A percentile compares a stretch with the other conserved stretches of the same genome.
These are phyloP conservation scores for Epichloe sibirici DNA, from an alignment of 2,329 filamentous ascomycete genomes.

Conservation along the genomic window DNA sequence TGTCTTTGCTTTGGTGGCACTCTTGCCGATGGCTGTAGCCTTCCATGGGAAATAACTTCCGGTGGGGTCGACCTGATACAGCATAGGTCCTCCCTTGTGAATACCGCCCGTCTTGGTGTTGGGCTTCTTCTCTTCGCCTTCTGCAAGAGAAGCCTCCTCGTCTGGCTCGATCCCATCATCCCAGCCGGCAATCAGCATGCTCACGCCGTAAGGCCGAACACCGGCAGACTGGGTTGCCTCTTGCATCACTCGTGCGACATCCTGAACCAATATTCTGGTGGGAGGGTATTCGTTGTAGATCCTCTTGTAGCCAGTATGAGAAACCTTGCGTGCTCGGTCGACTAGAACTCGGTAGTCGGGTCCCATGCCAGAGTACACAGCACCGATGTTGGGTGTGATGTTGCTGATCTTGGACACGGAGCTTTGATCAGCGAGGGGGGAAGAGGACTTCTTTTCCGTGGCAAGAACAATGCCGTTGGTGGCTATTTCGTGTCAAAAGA, in stretches of 20 bases:
- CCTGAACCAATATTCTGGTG: conserved; percentile 96
- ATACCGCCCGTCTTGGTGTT: conserved; percentile 89
- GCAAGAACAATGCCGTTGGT: conserved; percentile 98
- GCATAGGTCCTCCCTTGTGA: conserved; percentile 86
- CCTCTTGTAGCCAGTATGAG: conserved; percentile 96
- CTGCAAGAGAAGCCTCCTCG: conserved; percentile 42
- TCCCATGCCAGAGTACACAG: conserved; percentile 99
- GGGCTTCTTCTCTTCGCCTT: conserved; percentile 61
- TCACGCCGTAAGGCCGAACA: conserved; percentile 94
- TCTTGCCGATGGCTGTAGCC: conserved; percentile 97
- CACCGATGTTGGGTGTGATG: conserved; percentile 97
- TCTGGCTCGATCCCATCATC: conserved; percentile 93
- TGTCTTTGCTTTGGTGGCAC: conserved; percentile 94
- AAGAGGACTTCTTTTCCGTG: conserved; percentile 98
- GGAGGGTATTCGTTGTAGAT: conserved; percentile 99
- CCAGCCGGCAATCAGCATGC: conserved; percentile 90
- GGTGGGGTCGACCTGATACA: conserved; percentile 98
- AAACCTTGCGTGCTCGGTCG: conserved; percentile 95
- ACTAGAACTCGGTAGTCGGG: conserved; percentile 96
- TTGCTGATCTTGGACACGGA: conserved; percentile 95
- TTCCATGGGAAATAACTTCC: conserved; percentile 99
- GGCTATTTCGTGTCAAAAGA: conserved; percentile 39
- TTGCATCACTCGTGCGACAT: conserved; percentile 95
- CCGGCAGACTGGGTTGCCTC: conserved; percentile 97
- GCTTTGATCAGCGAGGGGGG: conserved; percentile 81